Percentiles rank a stretch among this genome's conserved stretches.
phyloP scores from a whole-genome alignment of 2,329 filamentous ascomycete genomes.

The Hypoxylon sp. region DNA sequence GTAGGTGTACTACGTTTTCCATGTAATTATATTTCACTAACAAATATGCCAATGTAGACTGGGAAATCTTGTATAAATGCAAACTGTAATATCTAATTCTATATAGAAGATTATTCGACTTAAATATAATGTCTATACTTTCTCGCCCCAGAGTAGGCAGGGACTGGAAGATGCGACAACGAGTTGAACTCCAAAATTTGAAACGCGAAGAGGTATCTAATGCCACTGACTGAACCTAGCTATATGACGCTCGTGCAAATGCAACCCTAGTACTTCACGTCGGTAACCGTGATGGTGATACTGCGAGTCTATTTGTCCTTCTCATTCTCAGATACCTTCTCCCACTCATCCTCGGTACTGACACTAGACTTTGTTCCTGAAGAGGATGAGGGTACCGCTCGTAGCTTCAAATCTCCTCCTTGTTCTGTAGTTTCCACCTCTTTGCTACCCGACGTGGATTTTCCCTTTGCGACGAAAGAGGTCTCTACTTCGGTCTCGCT shows the following conservation, averaged over 20 bases:
- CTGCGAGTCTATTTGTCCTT: constrained; percentile 58
- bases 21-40: too few relatives aligned
- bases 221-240: constrained; percentile 29
- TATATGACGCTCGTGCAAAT: constrained; percentile 28
- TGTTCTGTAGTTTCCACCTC: constrained; percentile 56
- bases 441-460: constrained; percentile 47
- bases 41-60: too few relatives aligned
- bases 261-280: constrained; percentile 6
- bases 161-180: constrained; percentile 8
- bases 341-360: constrained; percentile 97
- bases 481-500: constrained; percentile 63
- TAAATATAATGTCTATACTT: constrained; percentile 9
- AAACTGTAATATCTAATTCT: constrained; percentile 1
- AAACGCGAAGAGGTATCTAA: constrained; percentile 31
- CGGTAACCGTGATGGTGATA: constrained; percentile 6
- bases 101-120: not conserved
- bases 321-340: constrained; percentile 84
- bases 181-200: constrained; percentile 26
- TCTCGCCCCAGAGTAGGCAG: constrained; percentile 5
- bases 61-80: too few relatives aligned
- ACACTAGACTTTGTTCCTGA: constrained; percentile 62
- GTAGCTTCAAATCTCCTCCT: constrained; percentile 60
- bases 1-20: too few relatives aligned
- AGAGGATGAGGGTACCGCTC: constrained; percentile 45
- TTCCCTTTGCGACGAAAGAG: constrained; percentile 36